Evolutionary conservation across 345 rosid genomes (phyloP), one percentile per base, ranked within the genome.

Genomic region (Durio zibethinus): DNA sequence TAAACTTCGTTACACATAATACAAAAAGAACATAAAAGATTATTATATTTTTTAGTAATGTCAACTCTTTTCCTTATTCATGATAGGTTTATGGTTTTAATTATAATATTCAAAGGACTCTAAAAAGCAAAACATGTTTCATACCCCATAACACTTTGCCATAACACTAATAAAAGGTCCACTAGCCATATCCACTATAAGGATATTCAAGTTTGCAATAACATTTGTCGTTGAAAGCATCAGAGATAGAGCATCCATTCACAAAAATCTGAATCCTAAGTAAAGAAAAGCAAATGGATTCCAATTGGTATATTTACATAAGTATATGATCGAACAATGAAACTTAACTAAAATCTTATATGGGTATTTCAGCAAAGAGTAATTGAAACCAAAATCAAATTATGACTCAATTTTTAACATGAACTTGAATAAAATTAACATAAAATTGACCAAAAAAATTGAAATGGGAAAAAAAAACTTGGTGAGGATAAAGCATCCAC

Each of bases 151-250:
- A 60, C 97, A 87, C 80, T 93, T 97, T 62, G 98, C 98, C 75
- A 96, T 94, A 50, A 97, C 98, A 82, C 97, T 97, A 78, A 97
- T 89, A 77, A 96, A 77, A 77, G 93, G 94, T 52, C 98, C 99
- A 80, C 97, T 97, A 82, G 91, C 91, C 93, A 86, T 88, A 87
- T 96, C 99, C 72, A 90, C 87, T 38, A 93, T 89, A 73, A 96
- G 93, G 56, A 96, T 86, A 81, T 96, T 92, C 20, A 89, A 86
- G 80, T 89, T 84, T n/a, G 92, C 89, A 18, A 91, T 82, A 76
- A 93, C 90, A 84, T 96, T 93, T 78, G 93, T 93, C 94, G 92
- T 83, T 56, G 93, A 89, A 82, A 96, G 93, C 79, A 96, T 77
- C 77, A 93, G 90, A 61, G 97, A 96, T 77, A 96, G 83, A 33